Conservation (phyloP, 2,329 filamentous ascomycete species). For the Ophiosphaerella korrae region DNA sequence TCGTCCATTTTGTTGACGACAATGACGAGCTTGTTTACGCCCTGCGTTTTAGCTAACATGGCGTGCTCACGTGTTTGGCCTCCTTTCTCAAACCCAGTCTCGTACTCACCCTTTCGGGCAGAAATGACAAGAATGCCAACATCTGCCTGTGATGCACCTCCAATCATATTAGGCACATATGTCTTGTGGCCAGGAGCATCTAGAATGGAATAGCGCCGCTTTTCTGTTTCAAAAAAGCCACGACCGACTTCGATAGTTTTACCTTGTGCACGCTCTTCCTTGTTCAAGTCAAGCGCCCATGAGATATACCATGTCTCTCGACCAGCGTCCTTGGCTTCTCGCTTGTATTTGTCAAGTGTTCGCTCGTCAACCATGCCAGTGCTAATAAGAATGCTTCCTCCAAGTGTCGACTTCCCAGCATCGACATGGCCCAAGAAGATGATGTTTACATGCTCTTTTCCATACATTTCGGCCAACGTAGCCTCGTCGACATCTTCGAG, state of each 20-base stretch:
- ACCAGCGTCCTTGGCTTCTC: conserved; percentile 92
- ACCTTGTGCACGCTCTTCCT: conserved; percentile 93
- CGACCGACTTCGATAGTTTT: conserved; percentile 98
- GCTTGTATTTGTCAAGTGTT: conserved; percentile 91
- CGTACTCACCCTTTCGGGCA: conserved; percentile 96
- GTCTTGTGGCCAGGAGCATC: conserved; percentile 98
- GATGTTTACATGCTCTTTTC: conserved; percentile 91
- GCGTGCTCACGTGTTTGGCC: conserved; percentile 98
- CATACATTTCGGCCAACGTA: conserved; percentile 92
- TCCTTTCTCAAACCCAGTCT: conserved; percentile 96
- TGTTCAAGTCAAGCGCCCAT: conserved; percentile 96
- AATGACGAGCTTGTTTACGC: conserved; percentile 94
- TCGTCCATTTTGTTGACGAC: conserved; percentile 99
- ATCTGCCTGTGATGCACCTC: conserved; percentile 69
- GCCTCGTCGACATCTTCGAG: conserved; percentile 80
- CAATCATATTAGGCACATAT: conserved; percentile 98
- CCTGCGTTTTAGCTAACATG: conserved; percentile 96
- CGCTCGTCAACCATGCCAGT: conserved; percentile 99
- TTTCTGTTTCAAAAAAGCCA: conserved; percentile 92
- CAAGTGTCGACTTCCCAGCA: conserved; percentile 95
- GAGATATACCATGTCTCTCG: conserved; percentile 99
- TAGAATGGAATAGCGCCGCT: conserved; percentile 92
- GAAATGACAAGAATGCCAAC: conserved; percentile 94
- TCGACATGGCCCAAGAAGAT: conserved; percentile 99
- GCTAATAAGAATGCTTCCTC: conserved; percentile 87